Evolutionary conservation across 164 flowering plant species (phyloP).

Genomic region (Umbellularia californica): DNA sequence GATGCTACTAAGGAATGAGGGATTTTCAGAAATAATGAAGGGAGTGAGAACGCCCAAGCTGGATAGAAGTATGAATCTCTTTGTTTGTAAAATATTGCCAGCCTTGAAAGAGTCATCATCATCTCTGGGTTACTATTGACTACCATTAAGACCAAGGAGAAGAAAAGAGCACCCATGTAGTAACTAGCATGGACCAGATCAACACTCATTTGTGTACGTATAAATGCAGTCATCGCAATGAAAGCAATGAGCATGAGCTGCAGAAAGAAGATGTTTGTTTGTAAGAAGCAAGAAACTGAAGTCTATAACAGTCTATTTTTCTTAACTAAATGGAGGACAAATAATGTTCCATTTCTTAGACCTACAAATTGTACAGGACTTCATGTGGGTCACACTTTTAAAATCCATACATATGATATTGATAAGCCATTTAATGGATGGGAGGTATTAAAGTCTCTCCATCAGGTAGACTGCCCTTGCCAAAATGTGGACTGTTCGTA

Average conservation of each 20-base stretch:
- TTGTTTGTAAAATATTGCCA: conserved; percentile 9
- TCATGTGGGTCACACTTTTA: too few species aligned
- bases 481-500: too few species aligned
- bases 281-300: neutral
- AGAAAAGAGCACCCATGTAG: conserved; percentile 9
- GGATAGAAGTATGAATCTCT: conserved; percentile 15
- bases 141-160: conserved; percentile 2
- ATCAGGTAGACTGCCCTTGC: too few species aligned
- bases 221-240: conserved; percentile 9
- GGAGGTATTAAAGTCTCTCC: too few species aligned
- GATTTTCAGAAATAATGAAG: conserved; percentile 7
- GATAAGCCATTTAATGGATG: too few species aligned
- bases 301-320: neutral
- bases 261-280: neutral
- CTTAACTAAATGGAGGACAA: too few species aligned
- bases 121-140: conserved; percentile 12
- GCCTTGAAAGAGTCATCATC: conserved; percentile 11
- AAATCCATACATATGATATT: too few species aligned
- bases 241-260: conserved; percentile 3
- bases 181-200: conserved; percentile 9
- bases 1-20: conserved; percentile 9
- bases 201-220: conserved; percentile 2
- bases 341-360: too few species aligned
- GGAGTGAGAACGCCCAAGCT: conserved; percentile 11
- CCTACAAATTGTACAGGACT: too few species aligned